These are phyloP conservation scores for Fragaria nilgerrensis DNA, from an alignment of 306 rosid species.

Conservation along the genomic window DNA sequence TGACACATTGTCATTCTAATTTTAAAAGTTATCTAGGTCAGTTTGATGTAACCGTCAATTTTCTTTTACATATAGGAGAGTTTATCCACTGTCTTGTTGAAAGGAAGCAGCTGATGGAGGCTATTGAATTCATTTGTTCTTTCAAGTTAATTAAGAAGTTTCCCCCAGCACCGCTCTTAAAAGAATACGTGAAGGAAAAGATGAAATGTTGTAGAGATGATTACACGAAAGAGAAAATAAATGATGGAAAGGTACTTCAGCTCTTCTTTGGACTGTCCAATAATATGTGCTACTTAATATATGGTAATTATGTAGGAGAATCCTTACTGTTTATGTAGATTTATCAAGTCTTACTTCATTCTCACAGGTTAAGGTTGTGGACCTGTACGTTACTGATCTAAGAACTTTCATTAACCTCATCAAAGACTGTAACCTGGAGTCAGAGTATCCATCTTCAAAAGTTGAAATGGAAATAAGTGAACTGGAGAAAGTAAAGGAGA, in stretches of 20 bases:
- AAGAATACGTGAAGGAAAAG: conserved; percentile 13
- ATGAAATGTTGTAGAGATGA: background rate
- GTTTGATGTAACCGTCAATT: background rate
- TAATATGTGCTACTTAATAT: background rate
- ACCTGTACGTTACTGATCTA: conserved; percentile 33
- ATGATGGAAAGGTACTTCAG: conserved; percentile 21
- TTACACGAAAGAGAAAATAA: background rate
- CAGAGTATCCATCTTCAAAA: conserved; percentile 23
- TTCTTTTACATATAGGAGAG: conserved; percentile 21
- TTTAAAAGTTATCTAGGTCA: background rate
- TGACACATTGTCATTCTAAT: background rate
- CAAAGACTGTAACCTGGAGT: conserved; percentile 36
- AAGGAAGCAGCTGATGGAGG: conserved; percentile 39
- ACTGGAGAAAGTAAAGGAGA: conserved; percentile 27
- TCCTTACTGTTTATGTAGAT: background rate
- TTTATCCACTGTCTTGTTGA: conserved; percentile 36
- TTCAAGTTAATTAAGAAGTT: conserved; percentile 39
- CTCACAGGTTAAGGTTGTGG: conserved; percentile 34
- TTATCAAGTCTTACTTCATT: background rate
- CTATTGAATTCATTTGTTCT: conserved; percentile 49
- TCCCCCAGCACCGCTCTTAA: conserved; percentile 34
- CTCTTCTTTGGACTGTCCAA: conserved; percentile 6
- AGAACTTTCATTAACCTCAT: conserved; percentile 31
- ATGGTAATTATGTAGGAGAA: background rate
- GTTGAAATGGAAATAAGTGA: conserved; percentile 23